A percentile compares a stretch with the other conserved stretches of the same genome.
Conservation (phyloP, 805 yeast genomes). For the Metschnikowia proteae region DNA sequence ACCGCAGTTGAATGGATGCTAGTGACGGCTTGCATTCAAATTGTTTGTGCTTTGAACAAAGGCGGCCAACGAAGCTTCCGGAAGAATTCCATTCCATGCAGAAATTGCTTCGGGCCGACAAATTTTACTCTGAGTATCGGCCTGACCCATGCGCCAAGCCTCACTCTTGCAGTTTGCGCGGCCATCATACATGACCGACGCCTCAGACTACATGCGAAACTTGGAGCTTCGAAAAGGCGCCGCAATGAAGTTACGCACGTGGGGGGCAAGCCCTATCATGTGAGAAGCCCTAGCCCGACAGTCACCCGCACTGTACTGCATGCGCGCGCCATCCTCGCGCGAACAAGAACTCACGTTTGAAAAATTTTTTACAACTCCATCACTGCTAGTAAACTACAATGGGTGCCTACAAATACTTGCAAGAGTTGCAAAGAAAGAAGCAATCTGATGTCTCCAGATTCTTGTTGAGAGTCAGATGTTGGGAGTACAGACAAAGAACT, state of each 20-base stretch:
- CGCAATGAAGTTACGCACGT: not conserved
- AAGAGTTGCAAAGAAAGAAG: slow-evolving; percentile 99
- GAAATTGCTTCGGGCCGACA: not conserved
- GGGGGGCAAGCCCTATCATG: not conserved
- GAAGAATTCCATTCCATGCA: not conserved
- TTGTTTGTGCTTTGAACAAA: not conserved
- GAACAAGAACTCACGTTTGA: not conserved
- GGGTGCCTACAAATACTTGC: slow-evolving; percentile 99
- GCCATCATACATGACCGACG: not conserved
- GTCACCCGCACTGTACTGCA: slow-evolving; percentile 3
- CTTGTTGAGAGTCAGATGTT: slow-evolving; percentile 99
- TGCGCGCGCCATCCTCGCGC: slow-evolving; percentile 1
- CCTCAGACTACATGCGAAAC: not conserved
- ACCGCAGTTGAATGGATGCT: not conserved
- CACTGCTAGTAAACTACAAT: slow-evolving; percentile 38
- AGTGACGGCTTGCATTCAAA: not conserved
- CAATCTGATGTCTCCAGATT: slow-evolving; percentile 99
- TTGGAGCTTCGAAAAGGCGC: not conserved
- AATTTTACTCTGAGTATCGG: not conserved
- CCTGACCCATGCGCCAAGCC: not conserved
- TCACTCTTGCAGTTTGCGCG: not conserved
- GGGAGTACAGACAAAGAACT: slow-evolving; percentile 99
- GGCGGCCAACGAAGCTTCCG: not conserved
- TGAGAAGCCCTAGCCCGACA: slow-evolving; percentile 1
- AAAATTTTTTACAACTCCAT: not conserved